phyloP scores from a whole-genome alignment of 2,329 filamentous ascomycete genomes.

The Stagonosporopsis rhizophila region DNA sequence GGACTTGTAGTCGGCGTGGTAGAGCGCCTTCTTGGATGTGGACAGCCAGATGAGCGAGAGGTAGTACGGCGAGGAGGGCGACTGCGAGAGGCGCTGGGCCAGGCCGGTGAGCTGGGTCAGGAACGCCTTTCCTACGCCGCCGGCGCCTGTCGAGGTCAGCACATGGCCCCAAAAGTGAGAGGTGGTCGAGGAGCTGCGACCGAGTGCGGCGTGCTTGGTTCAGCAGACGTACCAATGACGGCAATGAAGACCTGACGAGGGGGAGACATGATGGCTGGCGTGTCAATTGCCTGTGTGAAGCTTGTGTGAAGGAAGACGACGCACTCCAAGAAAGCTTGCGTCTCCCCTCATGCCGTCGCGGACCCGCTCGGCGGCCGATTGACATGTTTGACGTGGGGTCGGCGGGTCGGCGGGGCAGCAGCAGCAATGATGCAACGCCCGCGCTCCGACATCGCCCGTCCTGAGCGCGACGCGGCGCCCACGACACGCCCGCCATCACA shows the following conservation, averaged over 20 bases:
- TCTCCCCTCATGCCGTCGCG: slow-evolving; percentile 1
- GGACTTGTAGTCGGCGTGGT: slow-evolving; percentile 74
- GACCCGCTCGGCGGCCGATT: slow-evolving; percentile 14
- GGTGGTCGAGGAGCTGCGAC: not conserved
- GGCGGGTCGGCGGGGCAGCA: slow-evolving; percentile 13
- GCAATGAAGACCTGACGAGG: slow-evolving; percentile 56
- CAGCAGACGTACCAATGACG: slow-evolving; percentile 50
- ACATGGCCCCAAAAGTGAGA: not conserved
- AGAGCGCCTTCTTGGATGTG: slow-evolving; percentile 83
- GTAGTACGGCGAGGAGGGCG: slow-evolving; percentile 66
- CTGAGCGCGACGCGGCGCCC: slow-evolving; percentile 6
- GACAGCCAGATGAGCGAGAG: slow-evolving; percentile 84
- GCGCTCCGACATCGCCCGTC: slow-evolving; percentile 40
- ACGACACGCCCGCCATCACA: too few relatives aligned
- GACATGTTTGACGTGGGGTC: slow-evolving; percentile 17
- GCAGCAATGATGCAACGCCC: slow-evolving; percentile 24
- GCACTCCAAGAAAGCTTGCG: not conserved
- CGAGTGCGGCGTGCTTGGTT: not conserved
- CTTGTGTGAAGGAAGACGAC: slow-evolving; percentile 7
- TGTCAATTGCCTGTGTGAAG: slow-evolving; percentile 17
- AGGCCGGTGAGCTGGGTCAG: slow-evolving; percentile 79
- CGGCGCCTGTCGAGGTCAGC: slow-evolving; percentile 68
- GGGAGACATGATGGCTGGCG: slow-evolving; percentile 48
- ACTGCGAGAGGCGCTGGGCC: slow-evolving; percentile 63
- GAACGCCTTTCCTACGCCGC: slow-evolving; percentile 92